Evolutionary conservation across 2,329 filamentous ascomycete genomes (phyloP), one percentile per base, ranked within the genome.

Genomic region (Bipolaris bicolor): DNA sequence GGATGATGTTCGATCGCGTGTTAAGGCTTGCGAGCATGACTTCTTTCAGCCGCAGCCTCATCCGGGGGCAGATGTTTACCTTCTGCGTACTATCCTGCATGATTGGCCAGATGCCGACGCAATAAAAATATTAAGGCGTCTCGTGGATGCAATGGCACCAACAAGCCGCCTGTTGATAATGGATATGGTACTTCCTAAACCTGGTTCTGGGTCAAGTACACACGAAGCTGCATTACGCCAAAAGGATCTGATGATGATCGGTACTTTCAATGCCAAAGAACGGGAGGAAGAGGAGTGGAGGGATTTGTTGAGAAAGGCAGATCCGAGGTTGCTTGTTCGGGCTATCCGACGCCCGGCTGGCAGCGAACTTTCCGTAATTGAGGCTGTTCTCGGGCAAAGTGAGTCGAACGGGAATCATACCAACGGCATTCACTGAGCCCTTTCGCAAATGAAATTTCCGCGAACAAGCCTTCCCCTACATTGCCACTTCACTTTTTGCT

Each of bases 21-120:
- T 40, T 9, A n/a, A 49, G 13, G 33, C 33, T n/a, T 37, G 33
- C 34, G 47, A 49, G 47, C 47, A 49, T 22, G 47, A 49, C 22
- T 49, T 49, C 34, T 49, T 49, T 33, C 33, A 39, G 18, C 47
- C 47, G 16, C 47, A 49, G 34, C 34, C 47, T n/a, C 20, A 39
- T 45, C 9, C 10, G 9, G 45, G 39, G 22, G 52, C 52, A 16
- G 52, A 55, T 39, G 80, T 84, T 3, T 87, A 86, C 71, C 80
- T 82, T 64, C 81, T 85, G 71, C 80, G 83, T 41, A 82, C 80
- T 78, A 84, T 87, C 61, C 71, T 87, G 7, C 84, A 87, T 66
- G 84, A 87, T 71, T 84, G 84, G 72, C 81, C 83, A 0, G 83
- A 83, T 11, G 78, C 79, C 86, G 45, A 50, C 13, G 55, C 55